These are phyloP conservation scores for sorghum (Sorghum bicolor) DNA, from an alignment of 176 grass and related monocot genomes.

Conservation along the genomic window Sorghum_bicolor_NCBIv3 NC_012872.2:66037501-66038000, in stretches of 20 bases:
- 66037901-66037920: conserved; percentile 2
- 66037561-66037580: background rate
- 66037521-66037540: background rate
- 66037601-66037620: background rate
- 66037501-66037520: background rate
- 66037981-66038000: background rate
- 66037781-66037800: conserved; percentile 68
- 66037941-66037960: background rate
- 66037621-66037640: background rate
- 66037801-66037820: conserved; percentile 59
- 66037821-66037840: conserved; percentile 95
- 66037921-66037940: background rate
- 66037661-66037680: background rate
- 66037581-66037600: background rate
- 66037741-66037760: conserved; percentile 58
- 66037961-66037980: background rate
- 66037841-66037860: conserved; percentile 96
- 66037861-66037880: conserved; percentile 28
- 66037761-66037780: conserved; percentile 47
- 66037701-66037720: conserved; percentile 2
- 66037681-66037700: conserved; percentile 5
- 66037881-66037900: background rate
- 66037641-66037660: conserved; percentile 11
- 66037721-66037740: conserved; percentile 9
- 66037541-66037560: background rate